A percentile compares a stretch with the other conserved stretches of the same genome.
Evolutionary conservation across 164 flowering plant species (phyloP).

Genomic region (Magnolia officinalis): DNA sequence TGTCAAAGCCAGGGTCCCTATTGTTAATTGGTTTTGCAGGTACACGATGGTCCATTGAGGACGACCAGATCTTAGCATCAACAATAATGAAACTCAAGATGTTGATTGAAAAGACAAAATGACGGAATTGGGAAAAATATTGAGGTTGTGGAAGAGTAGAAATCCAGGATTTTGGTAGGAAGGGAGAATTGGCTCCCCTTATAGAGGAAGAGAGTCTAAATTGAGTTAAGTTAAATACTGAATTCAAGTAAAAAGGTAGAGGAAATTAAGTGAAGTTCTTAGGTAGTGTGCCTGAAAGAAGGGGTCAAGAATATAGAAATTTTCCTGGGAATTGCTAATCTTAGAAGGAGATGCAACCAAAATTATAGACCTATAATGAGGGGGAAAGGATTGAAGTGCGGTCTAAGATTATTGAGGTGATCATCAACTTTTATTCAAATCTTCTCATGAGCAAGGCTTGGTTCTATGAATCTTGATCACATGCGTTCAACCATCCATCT

Average conservation of each 20-base stretch:
- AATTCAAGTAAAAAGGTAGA: not conserved
- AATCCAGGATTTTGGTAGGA: not conserved
- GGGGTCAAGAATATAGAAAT: not conserved
- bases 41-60: no score
- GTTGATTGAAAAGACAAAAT: not conserved
- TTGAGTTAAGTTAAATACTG: not conserved
- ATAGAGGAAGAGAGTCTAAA: not conserved
- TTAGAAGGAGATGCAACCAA: not conserved
- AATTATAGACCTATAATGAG: not conserved
- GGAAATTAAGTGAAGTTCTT: not conserved
- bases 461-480: no score
- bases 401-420: not conserved
- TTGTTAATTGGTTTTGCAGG: no score
- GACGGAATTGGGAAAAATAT: not conserved
- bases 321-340: not conserved
- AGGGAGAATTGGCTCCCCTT: not conserved
- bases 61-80: no score
- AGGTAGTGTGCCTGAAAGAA: not conserved
- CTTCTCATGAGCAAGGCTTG: no score
- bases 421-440: no score
- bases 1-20: no score
- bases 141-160: not conserved
- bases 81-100: not conserved
- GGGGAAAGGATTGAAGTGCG: not conserved
- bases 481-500: no score